Conservation (phyloP, 306 rosid genomes). For the Spatholobus suberectus region DNA sequence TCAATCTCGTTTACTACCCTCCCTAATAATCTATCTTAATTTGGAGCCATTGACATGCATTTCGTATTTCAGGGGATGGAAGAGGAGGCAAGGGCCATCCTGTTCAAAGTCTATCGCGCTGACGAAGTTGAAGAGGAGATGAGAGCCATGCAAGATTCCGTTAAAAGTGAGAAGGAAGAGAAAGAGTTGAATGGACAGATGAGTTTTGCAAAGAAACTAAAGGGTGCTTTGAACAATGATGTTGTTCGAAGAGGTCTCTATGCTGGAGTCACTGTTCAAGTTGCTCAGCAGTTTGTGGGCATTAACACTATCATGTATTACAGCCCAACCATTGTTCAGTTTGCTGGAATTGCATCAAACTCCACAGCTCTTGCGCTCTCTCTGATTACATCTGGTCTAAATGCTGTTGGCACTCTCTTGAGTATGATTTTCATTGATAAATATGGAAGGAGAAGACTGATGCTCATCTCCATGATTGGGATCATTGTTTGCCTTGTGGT, state of each 20-base stretch:
- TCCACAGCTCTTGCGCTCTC: constrained; percentile 80
- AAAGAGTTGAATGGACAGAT: constrained; percentile 45
- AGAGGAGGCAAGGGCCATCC: constrained; percentile 57
- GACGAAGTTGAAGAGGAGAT: constrained; percentile 67
- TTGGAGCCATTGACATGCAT: too few relatives aligned
- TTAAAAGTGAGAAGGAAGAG: constrained; percentile 57
- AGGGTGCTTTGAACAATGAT: constrained; percentile 44
- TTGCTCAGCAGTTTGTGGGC: constrained; percentile 84
- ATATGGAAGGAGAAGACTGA: constrained; percentile 71
- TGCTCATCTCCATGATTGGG: constrained; percentile 67
- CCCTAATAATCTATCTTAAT: too few relatives aligned
- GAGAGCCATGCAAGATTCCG: constrained; percentile 56
- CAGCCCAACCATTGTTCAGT: constrained; percentile 86
- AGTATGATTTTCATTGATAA: constrained; percentile 71
- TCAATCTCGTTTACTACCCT: too few relatives aligned
- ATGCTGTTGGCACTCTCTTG: constrained; percentile 66
- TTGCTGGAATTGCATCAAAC: constrained; percentile 83
- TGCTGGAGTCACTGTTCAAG: constrained; percentile 76
- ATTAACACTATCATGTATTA: constrained; percentile 89
- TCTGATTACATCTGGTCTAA: constrained; percentile 75
- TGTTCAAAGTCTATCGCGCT: constrained; percentile 54
- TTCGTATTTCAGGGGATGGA: constrained; percentile 52
- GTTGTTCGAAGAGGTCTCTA: constrained; percentile 69
- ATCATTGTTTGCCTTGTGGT: constrained; percentile 65
- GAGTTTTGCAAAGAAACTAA: constrained; percentile 43